A percentile compares a stretch with the other conserved stretches of the same genome.
Evolutionary conservation across 495 filamentous ascomycete species (phyloP).

Genomic region (Glarea lozoyensis): DNA sequence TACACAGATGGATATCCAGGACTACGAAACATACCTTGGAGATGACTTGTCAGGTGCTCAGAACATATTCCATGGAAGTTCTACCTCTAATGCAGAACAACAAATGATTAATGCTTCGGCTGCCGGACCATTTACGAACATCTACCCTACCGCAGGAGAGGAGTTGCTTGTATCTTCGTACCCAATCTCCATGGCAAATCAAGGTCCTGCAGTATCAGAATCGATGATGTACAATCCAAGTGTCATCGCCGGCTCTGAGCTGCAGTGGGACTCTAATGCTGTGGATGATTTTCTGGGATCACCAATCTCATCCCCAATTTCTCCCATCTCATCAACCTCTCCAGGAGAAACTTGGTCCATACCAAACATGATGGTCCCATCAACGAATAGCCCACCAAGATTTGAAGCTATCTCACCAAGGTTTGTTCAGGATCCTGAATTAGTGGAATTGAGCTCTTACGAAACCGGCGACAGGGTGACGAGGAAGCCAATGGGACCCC

Average conservation of each 20-base stretch:
- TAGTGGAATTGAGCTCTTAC: constrained; percentile 17
- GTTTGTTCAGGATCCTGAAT: constrained; percentile 19
- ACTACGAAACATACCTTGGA: constrained; percentile 11
- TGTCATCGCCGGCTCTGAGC: constrained; percentile 8
- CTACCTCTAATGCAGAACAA: constrained; percentile 1
- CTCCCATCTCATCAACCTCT: too few relatives aligned
- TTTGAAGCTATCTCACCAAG: constrained; percentile 18
- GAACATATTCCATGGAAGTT: constrained; percentile 12
- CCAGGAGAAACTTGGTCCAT: constrained; percentile 15
- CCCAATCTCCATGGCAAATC: constrained; percentile 5
- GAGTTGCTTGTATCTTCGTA: constrained; percentile 12
- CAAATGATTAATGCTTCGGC: constrained; percentile 2
- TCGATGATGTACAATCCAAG: constrained; percentile 10
- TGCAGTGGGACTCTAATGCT: constrained; percentile 9
- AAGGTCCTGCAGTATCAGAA: constrained; percentile 13
- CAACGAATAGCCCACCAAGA: constrained; percentile 19
- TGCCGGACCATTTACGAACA: constrained; percentile 9
- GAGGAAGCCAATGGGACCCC: constrained; percentile 18
- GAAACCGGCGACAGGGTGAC: constrained; percentile 15
- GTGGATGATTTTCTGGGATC: constrained; percentile 19
- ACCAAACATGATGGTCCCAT: constrained; percentile 8
- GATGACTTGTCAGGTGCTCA: constrained; percentile 8
- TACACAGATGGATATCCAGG: constrained; percentile 13
- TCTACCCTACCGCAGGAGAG: constrained; percentile 12
- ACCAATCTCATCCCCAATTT: constrained; percentile 15